Evolutionary conservation across 495 filamentous ascomycete genomes (phyloP).

Genomic region (Sporormia fimetaria): DNA sequence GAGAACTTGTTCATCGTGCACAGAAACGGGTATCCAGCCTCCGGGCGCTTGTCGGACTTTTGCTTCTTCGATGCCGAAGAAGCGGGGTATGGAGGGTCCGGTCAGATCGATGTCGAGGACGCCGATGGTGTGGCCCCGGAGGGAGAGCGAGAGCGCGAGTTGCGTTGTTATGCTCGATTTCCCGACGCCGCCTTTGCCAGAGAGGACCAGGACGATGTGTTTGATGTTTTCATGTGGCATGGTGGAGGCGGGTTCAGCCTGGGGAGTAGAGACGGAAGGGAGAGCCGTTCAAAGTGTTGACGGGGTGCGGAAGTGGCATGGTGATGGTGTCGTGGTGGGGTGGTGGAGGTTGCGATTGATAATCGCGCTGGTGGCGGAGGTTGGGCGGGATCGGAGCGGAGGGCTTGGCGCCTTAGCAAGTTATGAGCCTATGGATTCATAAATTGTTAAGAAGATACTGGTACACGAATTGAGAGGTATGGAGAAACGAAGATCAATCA

Average conservation of each 20-base stretch:
- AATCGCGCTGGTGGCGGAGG: too few relatives aligned
- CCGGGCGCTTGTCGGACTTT: slow-evolving; percentile 82
- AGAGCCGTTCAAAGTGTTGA: too few relatives aligned
- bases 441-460: too few relatives aligned
- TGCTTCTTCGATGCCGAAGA: slow-evolving; percentile 76
- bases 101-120: slow-evolving; percentile 96
- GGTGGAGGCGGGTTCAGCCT: background rate
- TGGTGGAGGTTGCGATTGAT: too few relatives aligned
- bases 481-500: too few relatives aligned
- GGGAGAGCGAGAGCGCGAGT: slow-evolving; percentile 78
- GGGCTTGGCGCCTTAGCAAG: too few relatives aligned
- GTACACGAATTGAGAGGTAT: too few relatives aligned
- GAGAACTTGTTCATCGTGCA: slow-evolving; percentile 46
- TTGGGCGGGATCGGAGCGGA: too few relatives aligned
- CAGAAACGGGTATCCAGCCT: slow-evolving; percentile 80
- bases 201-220: slow-evolving; percentile 54
- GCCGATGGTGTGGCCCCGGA: slow-evolving; percentile 74
- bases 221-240: slow-evolving; percentile 36
- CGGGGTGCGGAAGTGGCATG: too few relatives aligned
- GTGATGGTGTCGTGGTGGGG: too few relatives aligned
- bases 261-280: too few relatives aligned
- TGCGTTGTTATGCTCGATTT: slow-evolving; percentile 96
- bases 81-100: slow-evolving; percentile 87
- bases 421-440: too few relatives aligned
- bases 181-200: slow-evolving; percentile 93